Conservation (phyloP, 2,329 filamentous ascomycete genomes). For the Mycogone perniciosa region DNA sequence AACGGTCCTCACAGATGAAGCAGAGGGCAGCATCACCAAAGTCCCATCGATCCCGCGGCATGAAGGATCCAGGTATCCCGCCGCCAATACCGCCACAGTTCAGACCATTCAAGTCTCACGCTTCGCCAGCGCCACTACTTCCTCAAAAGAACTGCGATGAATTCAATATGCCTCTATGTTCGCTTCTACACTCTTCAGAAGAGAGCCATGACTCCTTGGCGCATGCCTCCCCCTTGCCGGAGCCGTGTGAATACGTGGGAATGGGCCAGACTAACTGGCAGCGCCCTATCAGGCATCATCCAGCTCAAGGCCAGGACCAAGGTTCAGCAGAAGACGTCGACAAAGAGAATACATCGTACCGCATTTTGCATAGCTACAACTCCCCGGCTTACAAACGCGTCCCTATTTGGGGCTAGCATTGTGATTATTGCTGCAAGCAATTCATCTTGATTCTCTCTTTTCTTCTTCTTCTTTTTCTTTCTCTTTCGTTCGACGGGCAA, state of each 20-base stretch:
- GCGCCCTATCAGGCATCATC: conserved; percentile 29
- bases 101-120: neutral
- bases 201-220: neutral
- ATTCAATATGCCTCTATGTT: neutral
- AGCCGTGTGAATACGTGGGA: conserved; percentile 1
- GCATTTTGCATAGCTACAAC: conserved; percentile 53
- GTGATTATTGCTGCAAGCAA: neutral
- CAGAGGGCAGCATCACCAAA: conserved; percentile 13
- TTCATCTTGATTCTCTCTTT: neutral
- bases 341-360: conserved; percentile 33
- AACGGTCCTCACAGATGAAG: conserved; percentile 15
- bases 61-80: conserved; percentile 9
- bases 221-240: neutral
- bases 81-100: conserved; percentile 10
- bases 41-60: conserved; percentile 5
- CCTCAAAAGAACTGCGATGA: neutral
- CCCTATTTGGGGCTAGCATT: conserved; percentile 47
- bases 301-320: conserved; percentile 33
- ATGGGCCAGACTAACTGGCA: conserved; percentile 15
- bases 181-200: neutral
- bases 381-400: conserved; percentile 49
- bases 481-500: neutral
- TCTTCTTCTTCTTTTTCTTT: neutral
- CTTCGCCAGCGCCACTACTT: neutral
- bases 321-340: conserved; percentile 21